Evolutionary conservation across 768 basidiomycete species (phyloP), one percentile per base, ranked within the genome.

Genomic region (Tylopilus vinaceipallidus): DNA sequence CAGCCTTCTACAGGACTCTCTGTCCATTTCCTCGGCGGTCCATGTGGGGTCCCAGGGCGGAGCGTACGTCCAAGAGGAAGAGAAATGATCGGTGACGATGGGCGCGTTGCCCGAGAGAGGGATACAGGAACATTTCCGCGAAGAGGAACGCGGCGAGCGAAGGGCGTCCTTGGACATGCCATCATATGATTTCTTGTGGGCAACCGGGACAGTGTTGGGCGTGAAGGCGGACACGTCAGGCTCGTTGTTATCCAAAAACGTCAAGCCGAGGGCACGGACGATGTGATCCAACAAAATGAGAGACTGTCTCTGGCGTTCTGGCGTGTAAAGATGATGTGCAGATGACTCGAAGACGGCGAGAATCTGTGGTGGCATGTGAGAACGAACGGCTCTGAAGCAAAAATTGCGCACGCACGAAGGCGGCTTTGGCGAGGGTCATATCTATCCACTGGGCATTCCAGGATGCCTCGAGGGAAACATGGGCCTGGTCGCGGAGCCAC

Each of bases 261-360:
- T 80, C 34, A 89, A 73, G 4, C 71, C 64, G 2, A 84, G 71
- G 3, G 65, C 65, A n/a, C 73, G 75, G 52, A 91, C 78, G 49
- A 90, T 80, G 26, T 75, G 72, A 61, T 91, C 89, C 27, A 91
- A 73, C 20, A 76, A 71, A 34, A 77, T 61, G 10, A 91, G 70
- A 0, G 87, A 74, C 17, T 67, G 66, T 19, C 73, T 70, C 11
- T 81, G 76, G 13, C 83, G 77, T 19, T 79, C 75, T 4, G 77
- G 72, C 19, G 75, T 77, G 61, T 88, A 78, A 36, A 77, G 71
- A 6, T 86, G 87, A 52, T 91, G 85, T 5, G 84, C 78, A 1
- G 85, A 90, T 0, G 80, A 78, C 63, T 91, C 89, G 57, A 88
- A 91, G 3, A 91, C 70, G 6, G 88, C 84, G 9, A 91, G 74